Evolutionary conservation across 768 basidiomycete genomes (phyloP).

Genomic region (Kwoniella sp.): DNA sequence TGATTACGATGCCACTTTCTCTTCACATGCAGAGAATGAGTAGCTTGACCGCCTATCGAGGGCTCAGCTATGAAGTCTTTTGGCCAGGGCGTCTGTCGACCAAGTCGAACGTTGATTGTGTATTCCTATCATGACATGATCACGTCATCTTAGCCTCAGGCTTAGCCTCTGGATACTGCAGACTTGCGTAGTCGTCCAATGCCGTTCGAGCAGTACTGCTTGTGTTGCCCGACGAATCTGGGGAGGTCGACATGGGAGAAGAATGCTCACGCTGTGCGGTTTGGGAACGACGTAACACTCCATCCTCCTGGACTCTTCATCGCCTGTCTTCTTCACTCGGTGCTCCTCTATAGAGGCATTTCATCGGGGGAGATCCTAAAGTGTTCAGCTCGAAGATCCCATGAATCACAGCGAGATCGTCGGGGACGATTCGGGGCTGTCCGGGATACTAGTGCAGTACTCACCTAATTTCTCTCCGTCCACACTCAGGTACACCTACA

Average conservation of each 20-base stretch:
- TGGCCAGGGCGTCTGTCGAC: slow-evolving; percentile 20
- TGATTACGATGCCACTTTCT: slow-evolving; percentile 16
- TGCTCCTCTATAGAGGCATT: slow-evolving; percentile 6
- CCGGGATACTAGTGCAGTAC: no score
- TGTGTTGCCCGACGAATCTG: no score
- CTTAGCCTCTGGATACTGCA: no score
- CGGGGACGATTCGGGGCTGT: no score
- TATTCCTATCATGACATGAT: slow-evolving; percentile 5
- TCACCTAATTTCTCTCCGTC: slow-evolving; percentile 20
- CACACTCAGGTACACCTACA: slow-evolving; percentile 14
- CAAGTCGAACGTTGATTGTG: slow-evolving; percentile 11
- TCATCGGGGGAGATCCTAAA: background rate
- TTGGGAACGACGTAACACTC: slow-evolving; percentile 11
- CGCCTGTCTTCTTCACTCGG: slow-evolving; percentile 1
- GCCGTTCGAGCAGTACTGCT: no score
- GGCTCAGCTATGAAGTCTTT: slow-evolving; percentile 20
- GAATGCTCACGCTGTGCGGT: slow-evolving; percentile 4
- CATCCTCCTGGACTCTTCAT: background rate
- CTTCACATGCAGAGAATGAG: slow-evolving; percentile 10
- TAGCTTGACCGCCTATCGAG: background rate
- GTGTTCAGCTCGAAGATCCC: background rate
- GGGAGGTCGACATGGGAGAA: no score
- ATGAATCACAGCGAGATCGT: background rate
- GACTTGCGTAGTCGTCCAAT: no score
- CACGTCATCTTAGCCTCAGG: no score